A percentile compares a stretch with the other conserved stretches of the same genome.
phyloP scores from a whole-genome alignment of 768 basidiomycete genomes.

The Leccinum rimulosum region DNA sequence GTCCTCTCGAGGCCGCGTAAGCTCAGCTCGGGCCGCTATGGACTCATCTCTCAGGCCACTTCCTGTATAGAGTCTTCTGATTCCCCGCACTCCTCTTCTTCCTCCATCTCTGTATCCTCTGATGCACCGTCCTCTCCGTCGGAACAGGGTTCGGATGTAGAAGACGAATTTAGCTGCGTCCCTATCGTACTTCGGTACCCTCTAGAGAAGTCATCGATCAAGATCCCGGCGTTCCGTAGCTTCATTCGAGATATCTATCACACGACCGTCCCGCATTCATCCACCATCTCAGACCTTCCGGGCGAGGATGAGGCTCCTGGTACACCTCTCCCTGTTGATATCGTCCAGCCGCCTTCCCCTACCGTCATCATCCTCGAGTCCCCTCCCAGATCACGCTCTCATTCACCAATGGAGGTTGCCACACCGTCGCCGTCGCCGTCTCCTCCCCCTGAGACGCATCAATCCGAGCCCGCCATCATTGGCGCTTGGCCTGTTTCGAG shows the following conservation, averaged over 20 bases:
- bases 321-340: constrained; percentile 8
- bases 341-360: constrained; percentile 16
- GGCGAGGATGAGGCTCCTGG: constrained; percentile 9
- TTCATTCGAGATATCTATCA: constrained; percentile 31
- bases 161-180: constrained; percentile 39
- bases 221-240: constrained; percentile 33
- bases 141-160: constrained; percentile 51
- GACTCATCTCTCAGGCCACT: constrained; percentile 40
- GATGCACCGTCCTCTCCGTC: constrained; percentile 30
- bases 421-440: constrained; percentile 39
- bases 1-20: constrained; percentile 26
- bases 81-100: constrained; percentile 27
- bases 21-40: constrained; percentile 59
- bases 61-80: constrained; percentile 29
- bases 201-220: constrained; percentile 19
- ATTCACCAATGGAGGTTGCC: constrained; percentile 49
- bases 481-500: constrained; percentile 45
- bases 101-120: constrained; percentile 42
- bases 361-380: constrained; percentile 14
- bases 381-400: constrained; percentile 35
- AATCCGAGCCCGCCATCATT: constrained; percentile 38
- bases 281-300: constrained; percentile 9
- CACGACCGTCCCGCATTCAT: constrained; percentile 6
- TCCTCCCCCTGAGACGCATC: constrained; percentile 15
- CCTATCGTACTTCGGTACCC: constrained; percentile 15